Conservation (phyloP, 2,329 filamentous ascomycete species). For the Penicillium sp. region DNA sequence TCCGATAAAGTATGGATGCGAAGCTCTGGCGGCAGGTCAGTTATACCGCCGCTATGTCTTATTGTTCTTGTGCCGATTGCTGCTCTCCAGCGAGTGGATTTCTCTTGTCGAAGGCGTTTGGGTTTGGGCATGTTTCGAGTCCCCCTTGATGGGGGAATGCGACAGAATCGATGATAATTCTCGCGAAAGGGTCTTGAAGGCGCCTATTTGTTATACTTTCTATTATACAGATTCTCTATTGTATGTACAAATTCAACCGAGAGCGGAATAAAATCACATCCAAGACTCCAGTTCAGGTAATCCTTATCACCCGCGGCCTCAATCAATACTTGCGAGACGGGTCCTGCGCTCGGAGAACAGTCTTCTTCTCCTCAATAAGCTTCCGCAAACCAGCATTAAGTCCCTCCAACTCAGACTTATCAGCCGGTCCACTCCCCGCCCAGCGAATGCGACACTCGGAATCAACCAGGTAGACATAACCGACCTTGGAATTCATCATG, state of each 20-base stretch:
- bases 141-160: constrained; percentile 11
- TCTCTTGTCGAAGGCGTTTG: constrained; percentile 20
- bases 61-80: constrained; percentile 12
- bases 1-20: constrained; percentile 54
- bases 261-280: constrained; percentile 16
- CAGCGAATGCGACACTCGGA: constrained; percentile 85
- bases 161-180: constrained; percentile 19
- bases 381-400: constrained; percentile 45
- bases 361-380: constrained; percentile 43
- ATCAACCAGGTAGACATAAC: constrained; percentile 91
- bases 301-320: constrained; percentile 1
- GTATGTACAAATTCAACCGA: constrained; percentile 28
- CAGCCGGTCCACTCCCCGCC: constrained; percentile 69
- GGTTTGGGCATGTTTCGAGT: constrained; percentile 17
- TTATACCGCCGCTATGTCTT: constrained; percentile 8
- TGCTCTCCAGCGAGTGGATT: constrained; percentile 19
- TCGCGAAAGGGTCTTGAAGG: constrained; percentile 15
- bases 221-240: constrained; percentile 30
- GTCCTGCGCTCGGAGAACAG: constrained; percentile 24
- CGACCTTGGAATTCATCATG: constrained; percentile 84
- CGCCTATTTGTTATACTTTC: constrained; percentile 17
- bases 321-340: constrained; percentile 22
- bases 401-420: constrained; percentile 42
- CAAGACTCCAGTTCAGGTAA: constrained; percentile 3
- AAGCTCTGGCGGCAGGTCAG: background rate